Evolutionary conservation across 2,329 filamentous ascomycete genomes (phyloP).

Genomic region (Purpureocillium takamizusanense): DNA sequence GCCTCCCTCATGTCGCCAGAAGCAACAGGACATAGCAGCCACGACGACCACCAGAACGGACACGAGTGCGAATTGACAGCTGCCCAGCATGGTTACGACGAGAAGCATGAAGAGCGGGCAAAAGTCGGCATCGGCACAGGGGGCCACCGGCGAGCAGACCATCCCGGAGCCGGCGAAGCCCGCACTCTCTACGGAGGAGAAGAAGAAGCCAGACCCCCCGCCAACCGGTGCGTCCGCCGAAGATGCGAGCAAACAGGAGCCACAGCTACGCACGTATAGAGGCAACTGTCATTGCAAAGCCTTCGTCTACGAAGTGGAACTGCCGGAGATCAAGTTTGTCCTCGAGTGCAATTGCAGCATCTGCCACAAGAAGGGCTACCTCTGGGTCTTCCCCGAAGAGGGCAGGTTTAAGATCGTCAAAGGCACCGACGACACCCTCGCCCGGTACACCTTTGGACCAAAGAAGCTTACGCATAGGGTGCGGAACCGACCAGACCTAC

Average conservation of each 20-base stretch:
- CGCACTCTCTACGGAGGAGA: too few species aligned
- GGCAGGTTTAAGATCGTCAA: slow-evolving; percentile 33
- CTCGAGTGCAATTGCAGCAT: slow-evolving; percentile 60
- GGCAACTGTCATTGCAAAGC: slow-evolving; percentile 50
- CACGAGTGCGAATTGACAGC: too few species aligned
- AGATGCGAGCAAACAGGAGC: background rate
- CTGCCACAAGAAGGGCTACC: slow-evolving; percentile 41
- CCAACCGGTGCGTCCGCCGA: too few species aligned
- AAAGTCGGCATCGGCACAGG: too few species aligned
- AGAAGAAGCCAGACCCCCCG: too few species aligned
- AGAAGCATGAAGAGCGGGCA: too few species aligned
- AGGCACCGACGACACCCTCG: slow-evolving; percentile 30
- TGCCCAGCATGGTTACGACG: too few species aligned
- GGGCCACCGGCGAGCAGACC: too few species aligned
- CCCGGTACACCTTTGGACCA: slow-evolving; percentile 33
- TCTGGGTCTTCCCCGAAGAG: slow-evolving; percentile 24
- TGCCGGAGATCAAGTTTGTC: slow-evolving; percentile 49
- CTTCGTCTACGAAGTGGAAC: slow-evolving; percentile 39
- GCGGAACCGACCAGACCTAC: background rate
- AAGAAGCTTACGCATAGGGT: slow-evolving; percentile 33
- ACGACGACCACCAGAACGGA: too few species aligned
- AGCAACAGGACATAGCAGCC: too few species aligned
- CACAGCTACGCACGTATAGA: slow-evolving; percentile 32
- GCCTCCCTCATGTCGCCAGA: too few species aligned
- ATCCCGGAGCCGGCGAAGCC: too few species aligned